These are phyloP conservation scores for Pleurotus tuber-regium DNA, from an alignment of 768 basidiomycete species.

Conservation along the genomic window DNA sequence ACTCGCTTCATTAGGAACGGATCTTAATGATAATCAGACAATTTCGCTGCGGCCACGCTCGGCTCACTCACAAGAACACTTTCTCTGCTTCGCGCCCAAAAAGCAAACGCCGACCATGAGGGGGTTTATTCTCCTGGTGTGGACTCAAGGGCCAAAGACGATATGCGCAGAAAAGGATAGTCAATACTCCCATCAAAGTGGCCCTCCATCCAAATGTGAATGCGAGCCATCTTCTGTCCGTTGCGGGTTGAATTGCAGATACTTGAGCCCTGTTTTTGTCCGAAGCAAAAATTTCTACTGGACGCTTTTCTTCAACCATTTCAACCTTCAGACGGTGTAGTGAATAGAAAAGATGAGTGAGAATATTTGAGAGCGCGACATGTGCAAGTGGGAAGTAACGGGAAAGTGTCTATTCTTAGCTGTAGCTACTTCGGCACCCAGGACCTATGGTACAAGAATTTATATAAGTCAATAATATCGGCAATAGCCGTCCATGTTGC, in stretches of 20 bases:
- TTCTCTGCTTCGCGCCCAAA: constrained; percentile 7
- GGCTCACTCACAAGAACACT: background rate
- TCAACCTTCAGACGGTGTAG: background rate
- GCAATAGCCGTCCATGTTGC: too few relatives aligned
- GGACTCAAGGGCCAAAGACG: background rate
- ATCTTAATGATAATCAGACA: constrained; percentile 47
- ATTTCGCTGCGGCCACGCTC: background rate
- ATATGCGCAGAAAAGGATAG: background rate
- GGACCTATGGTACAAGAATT: too few relatives aligned
- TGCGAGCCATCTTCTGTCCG: too few relatives aligned
- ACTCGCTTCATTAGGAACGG: constrained; percentile 48
- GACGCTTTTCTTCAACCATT: constrained; percentile 7
- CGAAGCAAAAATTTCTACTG: too few relatives aligned
- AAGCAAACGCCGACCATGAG: background rate
- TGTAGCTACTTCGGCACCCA: too few relatives aligned
- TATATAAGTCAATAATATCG: too few relatives aligned
- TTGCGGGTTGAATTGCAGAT: too few relatives aligned
- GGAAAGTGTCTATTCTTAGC: background rate
- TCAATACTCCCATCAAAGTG: background rate
- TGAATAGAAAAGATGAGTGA: background rate
- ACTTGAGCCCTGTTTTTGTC: too few relatives aligned
- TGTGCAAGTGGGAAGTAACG: background rate
- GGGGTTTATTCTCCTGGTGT: background rate
- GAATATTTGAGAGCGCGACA: background rate
- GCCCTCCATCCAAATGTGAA: background rate